Conservation (phyloP, 208 protist species). For the Wallacemonas sp. region DNA sequence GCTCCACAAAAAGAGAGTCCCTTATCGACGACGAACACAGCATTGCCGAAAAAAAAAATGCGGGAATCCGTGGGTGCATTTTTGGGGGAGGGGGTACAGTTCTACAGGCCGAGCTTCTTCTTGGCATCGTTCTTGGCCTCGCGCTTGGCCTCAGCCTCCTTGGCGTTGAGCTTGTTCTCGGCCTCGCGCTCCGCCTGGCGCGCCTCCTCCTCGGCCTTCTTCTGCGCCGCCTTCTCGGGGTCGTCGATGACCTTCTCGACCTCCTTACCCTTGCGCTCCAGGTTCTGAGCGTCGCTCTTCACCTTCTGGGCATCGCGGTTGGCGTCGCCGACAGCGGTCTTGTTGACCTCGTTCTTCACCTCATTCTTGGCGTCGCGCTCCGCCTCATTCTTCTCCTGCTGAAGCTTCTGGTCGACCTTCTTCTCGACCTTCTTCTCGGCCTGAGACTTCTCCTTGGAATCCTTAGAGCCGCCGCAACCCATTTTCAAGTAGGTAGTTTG, state of each 20-base stretch:
- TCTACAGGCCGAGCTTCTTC: constrained; percentile 20
- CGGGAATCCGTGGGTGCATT: too few relatives aligned
- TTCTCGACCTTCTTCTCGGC: constrained; percentile 13
- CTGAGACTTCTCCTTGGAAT: constrained; percentile 13
- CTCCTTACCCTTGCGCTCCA: constrained; percentile 14
- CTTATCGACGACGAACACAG: background rate
- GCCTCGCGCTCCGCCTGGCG: constrained; percentile 20
- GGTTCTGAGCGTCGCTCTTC: background rate
- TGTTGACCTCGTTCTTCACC: constrained; percentile 11
- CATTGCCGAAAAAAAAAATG: constrained; percentile 4
- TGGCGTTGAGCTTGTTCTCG: constrained; percentile 21
- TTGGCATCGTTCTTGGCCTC: constrained; percentile 21
- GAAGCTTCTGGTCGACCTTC: constrained; percentile 14
- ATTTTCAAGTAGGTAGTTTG: constrained; percentile 15
- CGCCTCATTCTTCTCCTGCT: constrained; percentile 15
- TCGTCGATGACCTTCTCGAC: constrained; percentile 12
- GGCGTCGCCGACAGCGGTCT: constrained; percentile 18
- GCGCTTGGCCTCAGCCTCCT: constrained; percentile 20
- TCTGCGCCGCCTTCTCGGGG: constrained; percentile 6
- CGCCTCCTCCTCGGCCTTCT: constrained; percentile 15
- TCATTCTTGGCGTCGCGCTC: constrained; percentile 10
- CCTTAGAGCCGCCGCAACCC: constrained; percentile 11
- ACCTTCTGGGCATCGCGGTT: constrained; percentile 11
- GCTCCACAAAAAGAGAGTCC: too few relatives aligned
- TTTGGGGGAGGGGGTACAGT: background rate